phyloP scores from a whole-genome alignment of 176 grass and related monocot species.

The Cenchrus purpureus region DNA sequence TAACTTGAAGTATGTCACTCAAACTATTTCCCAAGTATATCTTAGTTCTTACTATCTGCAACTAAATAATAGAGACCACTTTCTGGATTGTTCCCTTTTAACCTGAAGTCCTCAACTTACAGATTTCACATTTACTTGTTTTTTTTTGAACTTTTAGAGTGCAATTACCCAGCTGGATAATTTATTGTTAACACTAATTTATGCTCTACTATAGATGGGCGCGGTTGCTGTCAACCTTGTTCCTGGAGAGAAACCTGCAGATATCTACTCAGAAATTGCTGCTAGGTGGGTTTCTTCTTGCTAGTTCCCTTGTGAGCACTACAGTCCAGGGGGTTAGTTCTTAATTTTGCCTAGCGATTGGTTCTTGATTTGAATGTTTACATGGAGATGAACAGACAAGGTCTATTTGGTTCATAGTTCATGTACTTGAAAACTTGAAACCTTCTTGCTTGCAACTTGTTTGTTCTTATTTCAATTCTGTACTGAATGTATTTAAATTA shows the following conservation, averaged over 20 bases:
- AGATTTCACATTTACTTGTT: neutral
- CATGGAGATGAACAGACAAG: neutral
- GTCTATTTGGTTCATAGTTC: neutral
- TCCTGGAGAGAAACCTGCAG: constrained; percentile 83
- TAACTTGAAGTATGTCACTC: neutral
- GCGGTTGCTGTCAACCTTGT: constrained; percentile 92
- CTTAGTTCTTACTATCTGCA: neutral
- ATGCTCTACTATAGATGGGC: constrained; percentile 63
- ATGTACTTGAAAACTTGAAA: neutral
- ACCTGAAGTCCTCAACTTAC: neutral
- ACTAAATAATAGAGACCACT: constrained; percentile 3
- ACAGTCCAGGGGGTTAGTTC: neutral
- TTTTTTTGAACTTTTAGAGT: constrained; percentile 22
- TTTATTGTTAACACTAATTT: constrained; percentile 4
- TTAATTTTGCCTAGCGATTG: neutral
- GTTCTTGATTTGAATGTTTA: neutral
- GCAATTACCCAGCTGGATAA: constrained; percentile 7
- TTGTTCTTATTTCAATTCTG: neutral
- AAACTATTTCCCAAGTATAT: neutral
- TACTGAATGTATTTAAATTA: constrained; percentile 24
- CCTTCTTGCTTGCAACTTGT: neutral
- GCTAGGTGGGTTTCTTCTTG: constrained; percentile 57
- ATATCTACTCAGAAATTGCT: constrained; percentile 98
- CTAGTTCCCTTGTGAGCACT: constrained; percentile 1
- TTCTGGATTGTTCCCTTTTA: neutral